Base-by-base conservation (phyloP, 495 filamentous ascomycete species). In the Neurospora sublineolata region DNA sequence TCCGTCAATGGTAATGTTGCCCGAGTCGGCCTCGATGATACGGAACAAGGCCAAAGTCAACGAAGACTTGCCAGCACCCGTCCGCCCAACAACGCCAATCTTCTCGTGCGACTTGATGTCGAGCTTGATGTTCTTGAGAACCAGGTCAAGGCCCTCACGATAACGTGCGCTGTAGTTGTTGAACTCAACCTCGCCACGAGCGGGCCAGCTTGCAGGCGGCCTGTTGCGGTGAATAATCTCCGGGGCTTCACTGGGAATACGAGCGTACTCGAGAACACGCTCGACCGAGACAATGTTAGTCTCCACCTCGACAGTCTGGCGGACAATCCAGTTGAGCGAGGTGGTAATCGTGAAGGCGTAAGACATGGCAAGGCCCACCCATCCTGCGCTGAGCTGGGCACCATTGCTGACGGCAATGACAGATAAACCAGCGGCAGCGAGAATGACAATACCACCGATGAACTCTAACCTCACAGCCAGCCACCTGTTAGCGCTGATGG, bases 271-370 rank as follows among this genome's bases (percentile, higher is more conserved):
- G 72, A 98, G 89, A 52, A 98, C 93, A 72, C 96, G 91, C 86
- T 99, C 96, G 70, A 99, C 96, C 12, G 96, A 97, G 71, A 99
- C 94, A 73, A 98, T 98, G 82, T 99, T 99, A 42, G 95, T 98
- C 85, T 99, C 96, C 38, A 98, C 96, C 82, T 99, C 96, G 18
- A 99, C 96, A 4, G 95, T 97, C 83, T 99, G 96, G 70, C 96
- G 91, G 64, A 99, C 96, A 76, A 99, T 97, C 95, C 95, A 99
- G 84, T 99, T 99, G 73, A 99, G 85, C n/a, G 94, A 96, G 77
- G 93, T 91, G 23, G 96, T 99, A 78, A 98, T 98, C 83, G 97
- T 93, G 73, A 99, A 86, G 67, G 94, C 95, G 80, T 98, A 97
- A 44, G 94, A 96, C 94, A 99, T 95, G 72, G 93, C 88, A 79